These are phyloP conservation scores for Dianthus caryophyllus DNA, from an alignment of 148 eudicot genomes.

Conservation along the genomic window DNA sequence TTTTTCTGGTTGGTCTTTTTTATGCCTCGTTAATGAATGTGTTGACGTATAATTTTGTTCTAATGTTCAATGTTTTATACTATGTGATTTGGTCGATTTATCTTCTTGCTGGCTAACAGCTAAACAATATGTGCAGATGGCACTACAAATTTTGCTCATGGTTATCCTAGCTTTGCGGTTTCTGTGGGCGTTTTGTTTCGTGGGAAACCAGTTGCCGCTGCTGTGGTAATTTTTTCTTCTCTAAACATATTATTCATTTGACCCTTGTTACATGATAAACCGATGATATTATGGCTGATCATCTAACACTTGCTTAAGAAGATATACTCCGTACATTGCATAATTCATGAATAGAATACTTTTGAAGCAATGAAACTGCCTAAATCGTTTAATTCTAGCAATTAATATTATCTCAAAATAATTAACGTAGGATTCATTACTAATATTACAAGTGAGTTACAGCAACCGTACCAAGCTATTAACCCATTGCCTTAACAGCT, in stretches of 20 bases:
- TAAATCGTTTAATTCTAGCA: too few species aligned
- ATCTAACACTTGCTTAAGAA: neutral
- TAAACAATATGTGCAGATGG: conserved; percentile 53
- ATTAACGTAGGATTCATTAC: too few species aligned
- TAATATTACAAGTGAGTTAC: too few species aligned
- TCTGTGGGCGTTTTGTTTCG: conserved; percentile 84
- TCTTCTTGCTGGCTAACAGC: conserved; percentile 7
- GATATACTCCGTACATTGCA: too few species aligned
- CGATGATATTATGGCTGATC: neutral
- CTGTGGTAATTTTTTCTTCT: conserved; percentile 61
- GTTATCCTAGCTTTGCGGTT: conserved; percentile 97
- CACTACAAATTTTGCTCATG: conserved; percentile 94
- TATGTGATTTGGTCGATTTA: neutral
- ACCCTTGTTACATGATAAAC: conserved; percentile 15
- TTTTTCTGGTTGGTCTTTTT: conserved; percentile 2
- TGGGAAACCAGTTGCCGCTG: conserved; percentile 92
- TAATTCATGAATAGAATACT: too few species aligned
- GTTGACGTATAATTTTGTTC: too few species aligned
- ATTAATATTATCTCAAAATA: too few species aligned
- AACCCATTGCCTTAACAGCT: too few species aligned
- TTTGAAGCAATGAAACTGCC: too few species aligned
- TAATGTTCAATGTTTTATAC: neutral
- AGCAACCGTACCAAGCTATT: too few species aligned
- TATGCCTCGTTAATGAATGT: too few species aligned
- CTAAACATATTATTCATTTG: neutral